A percentile compares a stretch with the other conserved stretches of the same genome.
phyloP scores from a whole-genome alignment of 202 grass and related monocot species.

The Saccharum hybrid region DNA sequence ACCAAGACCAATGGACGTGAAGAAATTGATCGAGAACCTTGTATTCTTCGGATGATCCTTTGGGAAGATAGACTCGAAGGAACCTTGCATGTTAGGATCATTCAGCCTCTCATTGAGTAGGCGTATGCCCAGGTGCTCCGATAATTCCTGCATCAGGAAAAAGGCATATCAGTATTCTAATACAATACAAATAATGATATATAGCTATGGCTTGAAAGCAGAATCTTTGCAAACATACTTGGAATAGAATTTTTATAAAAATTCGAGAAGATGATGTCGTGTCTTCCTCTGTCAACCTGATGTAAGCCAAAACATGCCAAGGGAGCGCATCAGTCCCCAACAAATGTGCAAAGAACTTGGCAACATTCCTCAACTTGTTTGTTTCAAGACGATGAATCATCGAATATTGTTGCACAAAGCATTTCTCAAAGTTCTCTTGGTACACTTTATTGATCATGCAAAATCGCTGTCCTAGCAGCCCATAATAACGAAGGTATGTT shows the following conservation, averaged over 20 bases:
- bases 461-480: slow-evolving; percentile 78
- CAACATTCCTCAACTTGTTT: slow-evolving; percentile 86
- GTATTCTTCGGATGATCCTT: slow-evolving; percentile 93
- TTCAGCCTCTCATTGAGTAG: slow-evolving; percentile 84
- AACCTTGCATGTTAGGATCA: slow-evolving; percentile 77
- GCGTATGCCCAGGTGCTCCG: slow-evolving; percentile 81
- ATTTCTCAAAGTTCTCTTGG: slow-evolving; percentile 96
- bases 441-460: slow-evolving; percentile 97
- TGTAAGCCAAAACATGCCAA: slow-evolving; percentile 93
- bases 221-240: slow-evolving; percentile 59
- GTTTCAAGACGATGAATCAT: slow-evolving; percentile 92
- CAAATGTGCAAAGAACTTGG: slow-evolving; percentile 94
- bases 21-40: slow-evolving; percentile 91
- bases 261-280: slow-evolving; percentile 93
- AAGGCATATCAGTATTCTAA: too few species aligned
- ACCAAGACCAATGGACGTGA: slow-evolving; percentile 88
- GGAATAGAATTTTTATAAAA: slow-evolving; percentile 97
- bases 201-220: neutral
- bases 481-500: slow-evolving; percentile 90
- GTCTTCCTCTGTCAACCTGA: slow-evolving; percentile 91
- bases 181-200: neutral
- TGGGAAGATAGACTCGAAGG: slow-evolving; percentile 87
- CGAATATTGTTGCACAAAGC: slow-evolving; percentile 93
- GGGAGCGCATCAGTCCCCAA: slow-evolving; percentile 83
- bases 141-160: slow-evolving; percentile 34